Evolutionary conservation across 352 stramenopile species (phyloP).

Genomic region (Pythium rhizo-oryzae): DNA sequence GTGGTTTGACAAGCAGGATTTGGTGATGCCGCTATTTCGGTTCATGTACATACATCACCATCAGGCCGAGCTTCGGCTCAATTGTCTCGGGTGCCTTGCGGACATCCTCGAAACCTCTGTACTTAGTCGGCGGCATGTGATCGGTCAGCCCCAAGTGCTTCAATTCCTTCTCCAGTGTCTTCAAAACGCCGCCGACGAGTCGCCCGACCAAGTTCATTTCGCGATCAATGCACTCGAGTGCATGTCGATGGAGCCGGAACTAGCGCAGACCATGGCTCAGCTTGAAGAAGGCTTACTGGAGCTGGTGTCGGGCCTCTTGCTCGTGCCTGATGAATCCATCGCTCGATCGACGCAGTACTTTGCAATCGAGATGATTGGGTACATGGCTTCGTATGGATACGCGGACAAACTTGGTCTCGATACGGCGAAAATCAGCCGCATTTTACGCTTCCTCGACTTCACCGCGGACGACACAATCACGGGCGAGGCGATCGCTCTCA

Average conservation of each 20-base stretch:
- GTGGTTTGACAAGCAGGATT: slow-evolving; percentile 40
- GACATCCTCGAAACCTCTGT: slow-evolving; percentile 57
- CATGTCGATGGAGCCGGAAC: slow-evolving; percentile 56
- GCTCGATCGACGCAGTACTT: slow-evolving; percentile 55
- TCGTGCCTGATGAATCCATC: slow-evolving; percentile 27
- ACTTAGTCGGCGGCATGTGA: slow-evolving; percentile 42
- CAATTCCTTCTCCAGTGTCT: slow-evolving; percentile 56
- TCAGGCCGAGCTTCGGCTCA: slow-evolving; percentile 35
- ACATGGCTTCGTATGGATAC: slow-evolving; percentile 62
- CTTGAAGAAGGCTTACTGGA: slow-evolving; percentile 29
- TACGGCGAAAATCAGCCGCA: slow-evolving; percentile 32
- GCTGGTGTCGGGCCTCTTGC: slow-evolving; percentile 43
- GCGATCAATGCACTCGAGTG: slow-evolving; percentile 55
- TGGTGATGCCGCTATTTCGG: slow-evolving; percentile 58
- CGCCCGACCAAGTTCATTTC: slow-evolving; percentile 40
- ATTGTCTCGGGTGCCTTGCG: slow-evolving; percentile 47
- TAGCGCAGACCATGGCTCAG: slow-evolving; percentile 35
- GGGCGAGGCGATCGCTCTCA: slow-evolving; percentile 35
- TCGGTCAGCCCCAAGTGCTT: slow-evolving; percentile 33
- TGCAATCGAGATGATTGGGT: slow-evolving; percentile 62
- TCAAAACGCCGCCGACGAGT: slow-evolving; percentile 27
- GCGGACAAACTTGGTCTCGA: slow-evolving; percentile 40
- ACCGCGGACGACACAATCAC: slow-evolving; percentile 34
- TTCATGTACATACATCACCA: slow-evolving; percentile 52
- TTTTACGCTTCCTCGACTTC: slow-evolving; percentile 52